These are phyloP conservation scores for Lizanozyma gosingica DNA, from an alignment of 1,139 yeast genomes.

Conservation along the genomic window DNA sequence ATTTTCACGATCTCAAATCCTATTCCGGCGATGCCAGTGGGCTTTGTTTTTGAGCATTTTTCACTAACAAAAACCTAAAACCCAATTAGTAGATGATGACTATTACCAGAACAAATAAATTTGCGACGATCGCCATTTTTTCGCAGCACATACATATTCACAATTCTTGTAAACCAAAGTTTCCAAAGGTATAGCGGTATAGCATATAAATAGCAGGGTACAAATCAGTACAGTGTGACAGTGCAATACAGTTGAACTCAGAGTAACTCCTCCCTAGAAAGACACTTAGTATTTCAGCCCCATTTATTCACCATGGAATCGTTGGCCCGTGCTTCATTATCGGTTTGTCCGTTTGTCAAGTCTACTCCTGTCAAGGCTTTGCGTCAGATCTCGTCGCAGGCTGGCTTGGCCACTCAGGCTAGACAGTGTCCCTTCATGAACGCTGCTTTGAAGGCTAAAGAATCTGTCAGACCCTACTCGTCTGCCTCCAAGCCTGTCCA, in stretches of 20 bases:
- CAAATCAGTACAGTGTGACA: too few relatives aligned
- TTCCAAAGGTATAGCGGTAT: too few relatives aligned
- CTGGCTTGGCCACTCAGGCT: conserved; percentile 55
- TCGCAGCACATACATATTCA: background rate
- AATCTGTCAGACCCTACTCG: conserved; percentile 39
- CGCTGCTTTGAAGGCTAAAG: conserved; percentile 47
- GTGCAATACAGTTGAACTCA: too few relatives aligned
- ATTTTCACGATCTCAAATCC: background rate
- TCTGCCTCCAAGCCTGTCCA: conserved; percentile 43
- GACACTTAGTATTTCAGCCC: background rate
- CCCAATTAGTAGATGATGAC: too few relatives aligned
- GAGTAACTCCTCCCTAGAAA: too few relatives aligned
- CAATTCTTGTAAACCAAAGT: too few relatives aligned
- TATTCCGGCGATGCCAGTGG: background rate
- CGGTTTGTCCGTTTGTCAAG: conserved; percentile 79
- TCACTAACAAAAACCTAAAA: too few relatives aligned
- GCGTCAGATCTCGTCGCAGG: conserved; percentile 38
- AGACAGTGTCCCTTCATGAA: conserved; percentile 84
- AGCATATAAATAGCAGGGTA: too few relatives aligned
- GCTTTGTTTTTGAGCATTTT: too few relatives aligned
- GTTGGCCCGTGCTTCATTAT: conserved; percentile 66
- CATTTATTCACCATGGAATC: conserved; percentile 54
- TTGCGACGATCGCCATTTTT: background rate
- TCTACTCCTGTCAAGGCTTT: conserved; percentile 56
- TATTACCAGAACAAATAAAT: too few relatives aligned